Base-by-base conservation (phyloP, 495 filamentous ascomycete genomes). In the Podospora sp. region DNA sequence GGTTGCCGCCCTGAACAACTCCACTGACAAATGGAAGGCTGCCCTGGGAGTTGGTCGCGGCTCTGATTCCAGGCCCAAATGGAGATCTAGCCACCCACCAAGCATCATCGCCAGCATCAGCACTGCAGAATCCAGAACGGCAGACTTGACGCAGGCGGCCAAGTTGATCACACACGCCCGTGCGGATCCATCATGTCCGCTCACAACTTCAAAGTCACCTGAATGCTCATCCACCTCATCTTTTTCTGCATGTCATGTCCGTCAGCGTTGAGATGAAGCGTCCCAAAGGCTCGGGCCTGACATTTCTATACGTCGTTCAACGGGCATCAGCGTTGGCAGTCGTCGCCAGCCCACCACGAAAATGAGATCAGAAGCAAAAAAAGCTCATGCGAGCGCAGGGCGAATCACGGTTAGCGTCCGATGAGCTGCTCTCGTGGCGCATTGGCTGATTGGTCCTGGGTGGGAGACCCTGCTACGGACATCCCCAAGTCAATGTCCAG, bases 401-500 rank as follows among this genome's bases (percentile, higher is more conserved):
- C 67, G 63, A 65, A 62, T 69, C 57, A 66, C 20, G 57, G 6
- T 14, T 22, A 36, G 21, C 16, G 8, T 27, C n/a, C 64, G 40
- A 33, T 49, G 18, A 21, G 53, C 24, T 52, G n/a, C 22, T 25
- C 27, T 60, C 20, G 33, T 16, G 12, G 20, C 52, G 60, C 56
- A 46, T 35, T 62, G 49, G 50, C 57, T 58, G 35, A 64, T 63
- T 70, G 50, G 56, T 55, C 66, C 62, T 65, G 65, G n/a, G 50
- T 62, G 68, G 55, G 36, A 53, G 49, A 68, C 60, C 61, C 21
- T 12, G 26, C 56, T 36, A 62, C 75, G 75, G 75, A 76, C 75
- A 76, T 76, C 75, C 75, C 75, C 75, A 75, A 73, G 25, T 27
- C 59, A 69, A 75, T 73, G 66, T 74, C 73, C 71, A 72, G 27